Conservation (phyloP, 148 eudicot species). For the Camellia sinensis region DNA sequence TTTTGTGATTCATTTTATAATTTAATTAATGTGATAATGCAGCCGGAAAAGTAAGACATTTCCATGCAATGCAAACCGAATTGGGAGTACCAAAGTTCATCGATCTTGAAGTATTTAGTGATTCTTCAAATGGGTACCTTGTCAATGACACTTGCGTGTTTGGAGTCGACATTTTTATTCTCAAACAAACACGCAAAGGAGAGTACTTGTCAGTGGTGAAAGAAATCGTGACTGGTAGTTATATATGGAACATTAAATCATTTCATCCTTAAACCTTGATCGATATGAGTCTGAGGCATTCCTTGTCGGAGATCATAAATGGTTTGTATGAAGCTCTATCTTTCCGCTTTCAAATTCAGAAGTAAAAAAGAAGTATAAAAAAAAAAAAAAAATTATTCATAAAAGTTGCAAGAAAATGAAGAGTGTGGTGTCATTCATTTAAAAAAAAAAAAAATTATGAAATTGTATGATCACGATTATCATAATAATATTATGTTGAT, state of each 20-base stretch:
- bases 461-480: no score
- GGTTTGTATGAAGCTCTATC: slow-evolving; percentile 2
- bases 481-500: no score
- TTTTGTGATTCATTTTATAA: no score
- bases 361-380: no score
- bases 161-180: slow-evolving; percentile 23
- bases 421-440: no score
- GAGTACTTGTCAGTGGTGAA: slow-evolving; percentile 15
- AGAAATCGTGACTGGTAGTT: neutral
- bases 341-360: neutral
- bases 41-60: slow-evolving; percentile 13
- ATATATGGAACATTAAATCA: slow-evolving; percentile 17
- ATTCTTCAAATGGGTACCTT: slow-evolving; percentile 23
- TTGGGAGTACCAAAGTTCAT: slow-evolving; percentile 19
- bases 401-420: no score
- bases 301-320: slow-evolving; percentile 15
- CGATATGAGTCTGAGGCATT: slow-evolving; percentile 18
- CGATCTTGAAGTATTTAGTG: slow-evolving; percentile 10
- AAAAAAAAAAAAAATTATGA: no score
- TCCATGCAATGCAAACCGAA: slow-evolving; percentile 25
- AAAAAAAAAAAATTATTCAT: no score
- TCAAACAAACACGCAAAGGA: slow-evolving; percentile 22
- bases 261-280: neutral
- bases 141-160: slow-evolving; percentile 20
- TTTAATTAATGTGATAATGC: neutral